Conservation (phyloP, 129 eudicot genomes). For the Calendula officinalis region DNA sequence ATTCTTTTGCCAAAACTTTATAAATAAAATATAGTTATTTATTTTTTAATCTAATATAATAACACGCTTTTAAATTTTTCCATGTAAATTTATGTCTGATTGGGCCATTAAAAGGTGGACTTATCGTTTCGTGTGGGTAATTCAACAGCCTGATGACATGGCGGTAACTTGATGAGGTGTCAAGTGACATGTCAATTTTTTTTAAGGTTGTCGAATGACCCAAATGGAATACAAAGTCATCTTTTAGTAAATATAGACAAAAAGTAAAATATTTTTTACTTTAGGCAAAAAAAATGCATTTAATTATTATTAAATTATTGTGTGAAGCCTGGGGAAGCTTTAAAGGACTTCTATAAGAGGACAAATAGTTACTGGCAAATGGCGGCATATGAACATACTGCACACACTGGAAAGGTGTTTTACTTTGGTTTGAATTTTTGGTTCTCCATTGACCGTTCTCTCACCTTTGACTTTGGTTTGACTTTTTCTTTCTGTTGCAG, state of each 20-base stretch:
- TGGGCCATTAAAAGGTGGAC: too few relatives aligned
- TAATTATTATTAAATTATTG: constrained; percentile 11
- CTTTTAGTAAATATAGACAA: too few relatives aligned
- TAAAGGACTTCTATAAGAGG: constrained; percentile 90
- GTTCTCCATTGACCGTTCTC: constrained; percentile 3
- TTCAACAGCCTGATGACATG: too few relatives aligned
- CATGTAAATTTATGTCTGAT: too few relatives aligned
- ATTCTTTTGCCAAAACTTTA: background rate
- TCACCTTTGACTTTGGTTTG: constrained; percentile 13
- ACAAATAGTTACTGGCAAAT: constrained; percentile 98
- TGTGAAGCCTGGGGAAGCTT: constrained; percentile 83
- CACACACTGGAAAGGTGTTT: constrained; percentile 92
- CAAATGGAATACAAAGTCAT: too few relatives aligned
- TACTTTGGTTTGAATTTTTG: constrained; percentile 13
- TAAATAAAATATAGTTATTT: background rate
- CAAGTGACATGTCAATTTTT: too few relatives aligned
- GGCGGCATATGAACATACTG: constrained; percentile 99
- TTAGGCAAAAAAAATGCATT: too few relatives aligned
- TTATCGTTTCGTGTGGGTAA: too few relatives aligned
- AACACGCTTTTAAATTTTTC: background rate
- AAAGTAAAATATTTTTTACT: too few relatives aligned
- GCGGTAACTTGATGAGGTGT: too few relatives aligned
- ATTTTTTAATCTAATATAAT: background rate
- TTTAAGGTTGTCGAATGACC: too few relatives aligned
- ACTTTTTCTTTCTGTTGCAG: constrained; percentile 35